A percentile compares a stretch with the other conserved stretches of the same genome.
Evolutionary conservation across 2,329 filamentous ascomycete genomes (phyloP).

Genomic region (Fragosphaeria purpurea): DNA sequence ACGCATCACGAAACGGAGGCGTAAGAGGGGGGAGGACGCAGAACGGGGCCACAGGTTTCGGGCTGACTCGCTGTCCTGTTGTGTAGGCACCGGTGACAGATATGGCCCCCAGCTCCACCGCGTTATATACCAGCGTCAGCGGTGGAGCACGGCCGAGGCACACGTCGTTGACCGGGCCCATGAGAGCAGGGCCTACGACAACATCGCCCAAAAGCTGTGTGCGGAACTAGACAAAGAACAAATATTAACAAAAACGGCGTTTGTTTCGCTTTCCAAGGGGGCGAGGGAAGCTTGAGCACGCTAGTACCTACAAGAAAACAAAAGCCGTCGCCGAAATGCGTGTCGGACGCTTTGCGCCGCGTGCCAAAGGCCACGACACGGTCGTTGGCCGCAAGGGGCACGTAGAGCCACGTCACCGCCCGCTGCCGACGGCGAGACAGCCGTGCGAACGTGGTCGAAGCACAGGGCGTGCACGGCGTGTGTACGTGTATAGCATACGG

Average conservation of each 20-base stretch:
- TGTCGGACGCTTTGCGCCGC: not conserved
- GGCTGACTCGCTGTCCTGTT: not conserved
- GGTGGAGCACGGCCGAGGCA: not conserved
- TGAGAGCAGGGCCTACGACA: conserved; percentile 11
- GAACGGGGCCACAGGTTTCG: conserved; percentile 21
- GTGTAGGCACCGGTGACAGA: not conserved
- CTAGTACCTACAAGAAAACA: not conserved
- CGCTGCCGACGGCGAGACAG: too few relatives aligned
- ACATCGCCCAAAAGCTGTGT: not conserved
- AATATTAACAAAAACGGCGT: too few relatives aligned
- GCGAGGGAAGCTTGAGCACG: too few relatives aligned
- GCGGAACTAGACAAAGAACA: conserved; percentile 14
- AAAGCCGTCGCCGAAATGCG: not conserved
- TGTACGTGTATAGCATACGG: not conserved
- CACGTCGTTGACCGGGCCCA: not conserved
- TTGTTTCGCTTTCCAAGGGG: too few relatives aligned
- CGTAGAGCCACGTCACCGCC: not conserved
- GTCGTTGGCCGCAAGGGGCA: not conserved
- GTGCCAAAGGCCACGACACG: not conserved
- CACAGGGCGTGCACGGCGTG: not conserved
- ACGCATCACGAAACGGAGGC: conserved; percentile 11
- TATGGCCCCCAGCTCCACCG: not conserved
- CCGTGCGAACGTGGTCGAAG: not conserved
- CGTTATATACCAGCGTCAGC: not conserved
- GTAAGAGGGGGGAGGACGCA: too few relatives aligned